These are phyloP conservation scores for Podochytrium sp. DNA, from an alignment of 192 early-diverging fungal species.

Conservation along the genomic window DNA sequence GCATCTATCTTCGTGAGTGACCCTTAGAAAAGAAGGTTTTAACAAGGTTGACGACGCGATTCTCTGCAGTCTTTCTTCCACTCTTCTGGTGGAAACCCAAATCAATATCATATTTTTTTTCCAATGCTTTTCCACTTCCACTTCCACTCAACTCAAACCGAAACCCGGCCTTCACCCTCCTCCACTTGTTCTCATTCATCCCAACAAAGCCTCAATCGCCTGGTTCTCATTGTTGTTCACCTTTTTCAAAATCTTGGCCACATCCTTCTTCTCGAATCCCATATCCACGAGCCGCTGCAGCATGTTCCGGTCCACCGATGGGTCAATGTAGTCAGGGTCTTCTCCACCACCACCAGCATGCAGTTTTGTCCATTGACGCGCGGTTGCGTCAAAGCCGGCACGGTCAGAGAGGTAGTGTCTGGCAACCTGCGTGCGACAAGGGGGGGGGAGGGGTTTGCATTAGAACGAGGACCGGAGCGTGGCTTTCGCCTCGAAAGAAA, in stretches of 20 bases:
- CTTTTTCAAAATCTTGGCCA: conserved; percentile 43
- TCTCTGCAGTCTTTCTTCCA: no score
- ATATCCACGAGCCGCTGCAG: conserved; percentile 52
- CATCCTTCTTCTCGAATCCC: conserved; percentile 56
- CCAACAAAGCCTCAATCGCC: conserved; percentile 53
- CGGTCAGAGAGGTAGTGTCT: conserved; percentile 50
- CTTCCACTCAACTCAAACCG: not conserved
- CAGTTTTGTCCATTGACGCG: conserved; percentile 50
- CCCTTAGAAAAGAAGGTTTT: no score
- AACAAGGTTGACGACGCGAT: no score
- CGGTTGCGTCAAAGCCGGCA: conserved; percentile 50
- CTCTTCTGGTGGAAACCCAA: no score
- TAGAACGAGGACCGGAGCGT: no score
- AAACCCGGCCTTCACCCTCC: not conserved
- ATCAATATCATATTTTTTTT: no score
- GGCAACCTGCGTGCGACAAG: conserved; percentile 49
- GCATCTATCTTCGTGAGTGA: no score
- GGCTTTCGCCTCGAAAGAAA: not conserved
- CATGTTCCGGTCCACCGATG: conserved; percentile 45
- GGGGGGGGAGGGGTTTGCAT: not conserved
- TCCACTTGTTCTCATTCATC: not conserved
- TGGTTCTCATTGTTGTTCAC: conserved; percentile 43
- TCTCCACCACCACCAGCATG: conserved; percentile 37
- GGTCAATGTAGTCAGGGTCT: conserved; percentile 34
- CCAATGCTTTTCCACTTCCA: not conserved